phyloP scores from a whole-genome alignment of 306 rosid genomes.

The Herpetospermum pedunculosum region DNA sequence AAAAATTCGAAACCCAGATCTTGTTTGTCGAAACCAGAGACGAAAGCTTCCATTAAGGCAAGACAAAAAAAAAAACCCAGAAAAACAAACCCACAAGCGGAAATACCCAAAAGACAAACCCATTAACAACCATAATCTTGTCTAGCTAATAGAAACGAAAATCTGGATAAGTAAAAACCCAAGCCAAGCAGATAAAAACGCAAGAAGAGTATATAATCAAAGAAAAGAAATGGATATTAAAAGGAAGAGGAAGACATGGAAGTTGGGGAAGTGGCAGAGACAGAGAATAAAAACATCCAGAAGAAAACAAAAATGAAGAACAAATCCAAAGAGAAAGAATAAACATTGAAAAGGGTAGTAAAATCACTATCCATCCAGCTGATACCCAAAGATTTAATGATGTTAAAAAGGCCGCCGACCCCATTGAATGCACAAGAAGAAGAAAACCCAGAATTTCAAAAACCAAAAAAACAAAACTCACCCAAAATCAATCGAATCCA shows the following conservation, averaged over 20 bases:
- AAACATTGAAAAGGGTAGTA: conserved; percentile 63
- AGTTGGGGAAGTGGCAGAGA: conserved; percentile 14
- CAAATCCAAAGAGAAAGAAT: conserved; percentile 58
- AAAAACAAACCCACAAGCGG: conserved; percentile 18
- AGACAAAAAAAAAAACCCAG: neutral
- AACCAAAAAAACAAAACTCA: conserved; percentile 10
- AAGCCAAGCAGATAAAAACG: conserved; percentile 41
- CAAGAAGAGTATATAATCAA: neutral
- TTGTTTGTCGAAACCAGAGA: neutral
- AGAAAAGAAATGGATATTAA: conserved; percentile 15
- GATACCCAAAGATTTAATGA: conserved; percentile 27
- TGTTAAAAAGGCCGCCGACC: neutral
- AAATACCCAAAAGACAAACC: conserved; percentile 50
- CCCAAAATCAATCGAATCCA: conserved; percentile 15
- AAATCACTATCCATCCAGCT: conserved; percentile 41
- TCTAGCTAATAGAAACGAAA: conserved; percentile 37
- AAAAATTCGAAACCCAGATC: conserved; percentile 27
- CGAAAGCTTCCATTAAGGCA: neutral
- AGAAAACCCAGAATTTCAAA: neutral
- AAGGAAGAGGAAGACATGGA: conserved; percentile 7
- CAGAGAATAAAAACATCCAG: conserved; percentile 37
- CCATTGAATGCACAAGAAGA: conserved; percentile 18
- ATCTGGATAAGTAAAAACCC: conserved; percentile 25
- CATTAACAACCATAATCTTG: conserved; percentile 33
- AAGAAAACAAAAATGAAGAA: conserved; percentile 59